Percentiles rank a stretch among this genome's conserved stretches.
Evolutionary conservation across 768 basidiomycete species (phyloP).

Genomic region (Leccinum fibrillosum): DNA sequence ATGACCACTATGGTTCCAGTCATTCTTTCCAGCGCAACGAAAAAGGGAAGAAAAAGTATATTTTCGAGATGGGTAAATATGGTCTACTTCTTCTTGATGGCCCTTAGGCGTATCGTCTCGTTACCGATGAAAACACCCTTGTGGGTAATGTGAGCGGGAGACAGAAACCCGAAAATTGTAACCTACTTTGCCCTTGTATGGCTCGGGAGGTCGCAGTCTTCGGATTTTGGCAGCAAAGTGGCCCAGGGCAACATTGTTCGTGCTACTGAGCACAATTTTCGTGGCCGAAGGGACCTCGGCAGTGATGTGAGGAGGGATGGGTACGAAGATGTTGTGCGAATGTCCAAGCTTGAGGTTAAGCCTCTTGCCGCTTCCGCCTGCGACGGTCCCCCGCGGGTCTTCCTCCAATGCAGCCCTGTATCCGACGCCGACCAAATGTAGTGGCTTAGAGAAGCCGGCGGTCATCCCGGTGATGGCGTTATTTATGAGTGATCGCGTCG

Average conservation of each 20-base stretch:
- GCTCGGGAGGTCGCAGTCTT: constrained; percentile 85
- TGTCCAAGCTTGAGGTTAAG: constrained; percentile 92
- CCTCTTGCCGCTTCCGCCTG: constrained; percentile 60
- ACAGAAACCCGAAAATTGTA: neutral
- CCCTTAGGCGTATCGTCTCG: constrained; percentile 88
- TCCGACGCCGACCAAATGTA: constrained; percentile 93
- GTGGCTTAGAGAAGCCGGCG: constrained; percentile 75
- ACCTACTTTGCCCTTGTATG: constrained; percentile 95
- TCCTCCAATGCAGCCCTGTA: constrained; percentile 87
- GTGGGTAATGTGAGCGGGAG: constrained; percentile 3
- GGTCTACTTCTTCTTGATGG: constrained; percentile 91
- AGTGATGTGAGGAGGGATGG: constrained; percentile 78
- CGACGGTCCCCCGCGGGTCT: constrained; percentile 59
- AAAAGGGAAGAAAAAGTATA: neutral
- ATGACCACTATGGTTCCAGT: neutral
- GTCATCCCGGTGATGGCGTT: constrained; percentile 92
- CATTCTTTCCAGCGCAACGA: neutral
- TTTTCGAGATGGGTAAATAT: constrained; percentile 1
- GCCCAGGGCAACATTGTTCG: constrained; percentile 85
- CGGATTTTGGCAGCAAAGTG: constrained; percentile 86
- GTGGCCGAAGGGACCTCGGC: constrained; percentile 80
- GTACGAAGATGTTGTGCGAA: constrained; percentile 82
- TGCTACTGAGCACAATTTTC: constrained; percentile 77
- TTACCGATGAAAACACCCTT: constrained; percentile 94
- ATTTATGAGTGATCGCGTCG: constrained; percentile 82